These are phyloP conservation scores for Bruguiera parviflora DNA, from an alignment of 345 rosid genomes.

Conservation along the genomic window DNA sequence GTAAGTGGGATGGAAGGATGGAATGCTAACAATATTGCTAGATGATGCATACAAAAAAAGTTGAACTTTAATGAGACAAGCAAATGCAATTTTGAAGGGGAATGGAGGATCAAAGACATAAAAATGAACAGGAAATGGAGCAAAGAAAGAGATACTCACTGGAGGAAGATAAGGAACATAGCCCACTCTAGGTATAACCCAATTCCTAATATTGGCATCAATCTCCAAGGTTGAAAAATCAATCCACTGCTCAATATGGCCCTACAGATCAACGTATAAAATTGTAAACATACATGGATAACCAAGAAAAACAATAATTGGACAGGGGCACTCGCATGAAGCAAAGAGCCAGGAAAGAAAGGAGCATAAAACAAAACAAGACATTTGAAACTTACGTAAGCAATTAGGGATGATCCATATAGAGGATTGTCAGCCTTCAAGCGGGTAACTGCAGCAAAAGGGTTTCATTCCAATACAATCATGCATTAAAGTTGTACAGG, in stretches of 20 bases:
- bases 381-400: conserved; percentile 40
- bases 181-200: conserved; percentile 71
- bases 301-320: too few species aligned
- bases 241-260: conserved; percentile 89
- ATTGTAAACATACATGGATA: too few species aligned
- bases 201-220: conserved; percentile 52
- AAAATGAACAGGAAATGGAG: background rate
- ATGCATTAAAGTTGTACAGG: background rate
- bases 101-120: background rate
- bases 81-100: too few species aligned
- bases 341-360: background rate
- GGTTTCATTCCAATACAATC: background rate
- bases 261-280: conserved; percentile 34
- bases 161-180: conserved; percentile 55
- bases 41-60: too few species aligned
- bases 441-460: conserved; percentile 51
- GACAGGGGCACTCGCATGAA: background rate
- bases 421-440: conserved; percentile 63
- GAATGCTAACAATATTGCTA: too few species aligned
- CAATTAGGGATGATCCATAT: conserved; percentile 59
- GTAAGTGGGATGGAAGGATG: too few species aligned
- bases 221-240: conserved; percentile 77
- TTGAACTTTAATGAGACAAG: too few species aligned
- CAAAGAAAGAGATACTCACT: conserved; percentile 35
- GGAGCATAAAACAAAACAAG: background rate